Evolutionary conservation across 345 rosid species (phyloP).

Genomic region (Rhodamnia rubescens): DNA sequence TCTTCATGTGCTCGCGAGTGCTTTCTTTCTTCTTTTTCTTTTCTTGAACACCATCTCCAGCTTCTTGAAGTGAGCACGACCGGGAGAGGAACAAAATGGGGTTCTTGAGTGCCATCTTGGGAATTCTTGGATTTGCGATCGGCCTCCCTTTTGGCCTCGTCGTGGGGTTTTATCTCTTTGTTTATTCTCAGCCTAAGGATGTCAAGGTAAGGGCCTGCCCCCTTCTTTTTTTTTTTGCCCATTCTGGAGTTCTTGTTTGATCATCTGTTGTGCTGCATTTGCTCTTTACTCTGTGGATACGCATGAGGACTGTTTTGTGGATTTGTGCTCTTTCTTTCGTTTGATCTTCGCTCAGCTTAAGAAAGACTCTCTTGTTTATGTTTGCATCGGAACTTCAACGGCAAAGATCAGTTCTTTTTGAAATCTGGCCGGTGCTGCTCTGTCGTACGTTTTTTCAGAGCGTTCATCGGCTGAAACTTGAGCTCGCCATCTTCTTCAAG

Average conservation of each 20-base stretch:
- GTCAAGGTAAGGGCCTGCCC: background rate
- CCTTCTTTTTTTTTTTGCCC: background rate
- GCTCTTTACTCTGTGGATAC: background rate
- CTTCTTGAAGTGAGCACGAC: background rate
- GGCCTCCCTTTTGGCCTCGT: slow-evolving; percentile 5
- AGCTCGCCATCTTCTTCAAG: background rate
- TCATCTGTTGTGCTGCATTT: background rate
- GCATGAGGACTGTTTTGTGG: background rate
- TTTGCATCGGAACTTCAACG: background rate
- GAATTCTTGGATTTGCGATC: slow-evolving; percentile 3
- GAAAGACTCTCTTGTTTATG: background rate
- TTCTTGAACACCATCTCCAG: background rate
- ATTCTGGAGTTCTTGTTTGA: background rate
- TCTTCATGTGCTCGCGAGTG: background rate
- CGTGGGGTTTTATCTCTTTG: slow-evolving; percentile 2
- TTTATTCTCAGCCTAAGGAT: background rate
- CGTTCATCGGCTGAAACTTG: background rate
- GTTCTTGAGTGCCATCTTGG: slow-evolving; percentile 1
- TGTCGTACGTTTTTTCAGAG: background rate
- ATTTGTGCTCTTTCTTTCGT: background rate
- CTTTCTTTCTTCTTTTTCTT: background rate
- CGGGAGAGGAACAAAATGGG: background rate
- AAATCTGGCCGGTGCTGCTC: background rate
- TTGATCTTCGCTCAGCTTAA: background rate
- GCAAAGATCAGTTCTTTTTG: background rate